Base-by-base conservation (phyloP, 768 basidiomycete genomes). In the Lactarius pseudohatsudake region DNA sequence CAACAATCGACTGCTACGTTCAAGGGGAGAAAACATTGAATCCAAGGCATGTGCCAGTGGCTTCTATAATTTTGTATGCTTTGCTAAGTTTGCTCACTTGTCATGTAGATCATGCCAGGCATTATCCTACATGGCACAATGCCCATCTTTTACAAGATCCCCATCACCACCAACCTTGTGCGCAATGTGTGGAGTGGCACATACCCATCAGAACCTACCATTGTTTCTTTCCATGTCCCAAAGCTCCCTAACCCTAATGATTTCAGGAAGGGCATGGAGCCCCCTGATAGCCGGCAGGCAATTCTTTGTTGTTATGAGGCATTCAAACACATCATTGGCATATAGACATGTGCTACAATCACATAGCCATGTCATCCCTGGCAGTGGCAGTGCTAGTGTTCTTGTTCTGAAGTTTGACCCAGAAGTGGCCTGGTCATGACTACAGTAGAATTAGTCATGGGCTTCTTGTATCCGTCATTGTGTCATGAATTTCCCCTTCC, bases 121-220 rank as follows among this genome's bases (percentile, higher is more conserved):
- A 82, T 85, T 16, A 86, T 82, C 38, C 86, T 79, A 67, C 84
- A 86, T 5, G 85, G 85, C 4, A 55, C 54, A 16, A 32, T 32
- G 30, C 54, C 54, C 2, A 32, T 15, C 8, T 55, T 55, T 9
- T 55, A 30, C 54, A 55, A 55, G 45, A 22, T 22, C 45, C 45
- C 45, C 20, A 7, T 47, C 11, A 47, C 45, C 10, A n/a, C 28
- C 28, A 30, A 55, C 30, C 18, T 55, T 30, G 28, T 30, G 18
- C 15, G 3, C 3, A 30, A 55, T 55, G 5, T 55, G 1, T 1
- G 5, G 0, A 15, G 7, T 3, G 54, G 54, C 15, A 32, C 18
- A 8, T 55, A 55, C 28, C 54, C 54, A 16, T 32, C 26, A 32
- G 28, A 28, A 20, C 28, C 28, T 16, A 55, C 54, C 8, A 55